phyloP scores from a whole-genome alignment of 371 early-diverging fungal genomes.

The Basidiobolus meristosporus region DNA sequence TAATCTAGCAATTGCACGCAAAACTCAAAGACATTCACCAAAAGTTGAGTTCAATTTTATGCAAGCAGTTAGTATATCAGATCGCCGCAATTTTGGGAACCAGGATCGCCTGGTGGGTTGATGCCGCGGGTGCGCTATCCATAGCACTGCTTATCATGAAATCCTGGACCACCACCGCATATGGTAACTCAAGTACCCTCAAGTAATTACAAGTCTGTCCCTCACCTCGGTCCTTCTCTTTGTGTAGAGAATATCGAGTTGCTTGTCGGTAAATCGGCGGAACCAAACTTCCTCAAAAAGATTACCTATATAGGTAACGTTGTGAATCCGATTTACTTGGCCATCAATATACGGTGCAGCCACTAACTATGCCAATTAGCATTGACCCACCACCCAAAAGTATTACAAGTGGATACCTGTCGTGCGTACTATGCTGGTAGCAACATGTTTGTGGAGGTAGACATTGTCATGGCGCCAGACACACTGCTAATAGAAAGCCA shows the following conservation, averaged over 20 bases:
- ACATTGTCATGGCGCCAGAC: constrained; percentile 59
- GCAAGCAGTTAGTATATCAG: too few relatives aligned
- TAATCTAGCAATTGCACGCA: too few relatives aligned
- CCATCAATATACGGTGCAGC: too few relatives aligned
- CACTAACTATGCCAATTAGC: too few relatives aligned
- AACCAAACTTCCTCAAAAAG: constrained; percentile 50
- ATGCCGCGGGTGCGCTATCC: constrained; percentile 71
- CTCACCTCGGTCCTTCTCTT: background rate
- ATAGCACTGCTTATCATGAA: constrained; percentile 64
- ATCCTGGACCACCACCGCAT: constrained; percentile 64
- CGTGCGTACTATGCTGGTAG: constrained; percentile 81
- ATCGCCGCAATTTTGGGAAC: constrained; percentile 50
- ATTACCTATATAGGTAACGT: constrained; percentile 56
- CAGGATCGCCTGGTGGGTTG: constrained; percentile 56
- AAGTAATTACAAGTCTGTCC: too few relatives aligned
- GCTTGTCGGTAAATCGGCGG: constrained; percentile 76
- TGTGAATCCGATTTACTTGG: constrained; percentile 14
- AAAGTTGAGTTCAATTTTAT: too few relatives aligned
- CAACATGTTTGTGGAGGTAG: constrained; percentile 70
- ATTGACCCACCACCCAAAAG: constrained; percentile 44
- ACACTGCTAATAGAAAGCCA: constrained; percentile 51
- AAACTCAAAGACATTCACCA: too few relatives aligned
- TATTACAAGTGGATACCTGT: constrained; percentile 75
- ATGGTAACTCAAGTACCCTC: too few relatives aligned
- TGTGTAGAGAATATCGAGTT: constrained; percentile 74